A percentile compares a stretch with the other conserved stretches of the same genome.
These are phyloP conservation scores for Pisolithus tinctorius DNA, from an alignment of 768 basidiomycete genomes.

Conservation along the genomic window DNA sequence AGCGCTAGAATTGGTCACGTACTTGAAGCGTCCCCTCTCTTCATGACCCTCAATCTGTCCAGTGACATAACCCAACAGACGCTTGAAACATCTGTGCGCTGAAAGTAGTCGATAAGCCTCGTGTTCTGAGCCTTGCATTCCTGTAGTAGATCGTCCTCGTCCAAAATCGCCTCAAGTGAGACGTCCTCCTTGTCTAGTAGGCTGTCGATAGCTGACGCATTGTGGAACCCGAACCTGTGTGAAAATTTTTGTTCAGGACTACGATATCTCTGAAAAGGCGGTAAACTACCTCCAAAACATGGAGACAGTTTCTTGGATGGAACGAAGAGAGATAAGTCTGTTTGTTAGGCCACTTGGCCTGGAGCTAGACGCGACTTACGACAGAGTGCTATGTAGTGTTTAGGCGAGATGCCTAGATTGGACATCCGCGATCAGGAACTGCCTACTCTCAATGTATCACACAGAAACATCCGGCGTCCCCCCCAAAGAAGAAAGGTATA, in stretches of 20 bases:
- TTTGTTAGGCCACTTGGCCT: conserved; percentile 1
- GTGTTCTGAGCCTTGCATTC: conserved; percentile 96
- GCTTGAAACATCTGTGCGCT: conserved; percentile 74
- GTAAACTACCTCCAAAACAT: conserved; percentile 45
- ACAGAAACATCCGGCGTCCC: background rate
- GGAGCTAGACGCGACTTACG: conserved; percentile 16
- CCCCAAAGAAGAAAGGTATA: conserved; percentile 15
- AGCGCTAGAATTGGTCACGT: conserved; percentile 26
- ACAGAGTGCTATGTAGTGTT: conserved; percentile 7
- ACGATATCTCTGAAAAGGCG: background rate
- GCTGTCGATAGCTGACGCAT: conserved; percentile 83
- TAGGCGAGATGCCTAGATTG: conserved; percentile 21
- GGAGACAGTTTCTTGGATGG: conserved; percentile 12
- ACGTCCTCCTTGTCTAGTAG: conserved; percentile 88
- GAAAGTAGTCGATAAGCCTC: conserved; percentile 82
- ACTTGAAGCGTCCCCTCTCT: conserved; percentile 78
- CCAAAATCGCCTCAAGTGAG: conserved; percentile 83
- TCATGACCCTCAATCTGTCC: conserved; percentile 82
- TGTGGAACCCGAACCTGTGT: conserved; percentile 82
- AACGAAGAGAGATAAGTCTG: conserved; percentile 4
- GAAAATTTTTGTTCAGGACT: conserved; percentile 3
- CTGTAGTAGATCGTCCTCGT: conserved; percentile 89
- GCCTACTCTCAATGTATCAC: background rate
- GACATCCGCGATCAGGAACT: conserved; percentile 8
- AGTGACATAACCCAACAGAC: conserved; percentile 77